Percentiles rank a stretch among this genome's conserved stretches.
phyloP scores from a whole-genome alignment of 192 early-diverging fungal genomes.

The Rhizophagus sp. region DNA sequence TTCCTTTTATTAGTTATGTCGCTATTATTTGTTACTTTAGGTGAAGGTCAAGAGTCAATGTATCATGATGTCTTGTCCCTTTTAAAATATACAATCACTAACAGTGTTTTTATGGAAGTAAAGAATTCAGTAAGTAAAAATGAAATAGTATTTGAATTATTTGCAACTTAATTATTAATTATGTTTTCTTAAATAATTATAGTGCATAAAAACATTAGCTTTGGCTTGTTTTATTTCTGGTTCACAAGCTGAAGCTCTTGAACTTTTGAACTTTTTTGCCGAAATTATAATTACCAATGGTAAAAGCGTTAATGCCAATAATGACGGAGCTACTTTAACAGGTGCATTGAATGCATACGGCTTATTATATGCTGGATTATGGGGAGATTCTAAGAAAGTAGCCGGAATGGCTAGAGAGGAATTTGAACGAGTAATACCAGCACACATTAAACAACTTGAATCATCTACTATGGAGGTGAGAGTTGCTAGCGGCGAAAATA shows the following conservation, averaged over 20 bases:
- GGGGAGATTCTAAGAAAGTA: slow-evolving; percentile 33
- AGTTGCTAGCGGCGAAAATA: slow-evolving; percentile 70
- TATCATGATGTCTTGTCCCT: slow-evolving; percentile 46
- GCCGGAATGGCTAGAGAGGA: slow-evolving; percentile 37
- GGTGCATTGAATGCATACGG: slow-evolving; percentile 40
- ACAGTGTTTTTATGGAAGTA: slow-evolving; percentile 45
- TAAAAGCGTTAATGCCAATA: slow-evolving; percentile 36
- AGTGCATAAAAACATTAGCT: slow-evolving; percentile 41
- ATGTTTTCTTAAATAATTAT: background rate
- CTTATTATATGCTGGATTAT: slow-evolving; percentile 40
- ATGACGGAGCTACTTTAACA: slow-evolving; percentile 34
- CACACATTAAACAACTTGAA: slow-evolving; percentile 56
- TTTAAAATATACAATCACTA: slow-evolving; percentile 48
- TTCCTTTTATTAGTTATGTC: slow-evolving; percentile 40
- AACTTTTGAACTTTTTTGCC: slow-evolving; percentile 40
- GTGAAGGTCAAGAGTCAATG: slow-evolving; percentile 51
- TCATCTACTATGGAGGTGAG: slow-evolving; percentile 61
- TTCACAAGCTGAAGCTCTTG: slow-evolving; percentile 38
- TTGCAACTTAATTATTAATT: background rate
- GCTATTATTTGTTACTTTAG: slow-evolving; percentile 51
- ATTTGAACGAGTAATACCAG: slow-evolving; percentile 50
- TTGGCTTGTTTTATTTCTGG: slow-evolving; percentile 44
- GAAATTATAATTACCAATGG: slow-evolving; percentile 39
- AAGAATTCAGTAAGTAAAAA: slow-evolving; percentile 45
- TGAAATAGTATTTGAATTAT: background rate